Percentiles rank a stretch among this genome's conserved stretches.
phyloP scores from a whole-genome alignment of 352 stramenopile species.

The Phytophthora aleatoria region DNA sequence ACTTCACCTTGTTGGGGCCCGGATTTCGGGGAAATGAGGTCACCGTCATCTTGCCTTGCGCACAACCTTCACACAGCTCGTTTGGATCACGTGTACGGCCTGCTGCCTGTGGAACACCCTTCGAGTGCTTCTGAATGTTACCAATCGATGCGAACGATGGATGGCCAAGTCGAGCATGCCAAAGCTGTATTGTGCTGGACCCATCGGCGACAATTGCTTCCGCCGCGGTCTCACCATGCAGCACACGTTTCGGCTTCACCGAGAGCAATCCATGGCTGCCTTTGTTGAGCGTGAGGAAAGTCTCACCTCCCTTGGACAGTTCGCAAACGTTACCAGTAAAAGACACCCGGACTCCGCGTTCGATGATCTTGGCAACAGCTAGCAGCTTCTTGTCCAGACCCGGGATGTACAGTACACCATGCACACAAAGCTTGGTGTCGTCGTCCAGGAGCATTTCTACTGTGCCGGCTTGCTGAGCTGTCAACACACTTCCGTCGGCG shows the following conservation, averaged over 20 bases:
- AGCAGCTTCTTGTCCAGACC: slow-evolving; percentile 1
- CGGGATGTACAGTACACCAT: slow-evolving; percentile 2
- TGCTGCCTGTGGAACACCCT: background rate
- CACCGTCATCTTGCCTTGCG: background rate
- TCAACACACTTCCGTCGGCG: slow-evolving; percentile 1
- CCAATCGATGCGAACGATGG: background rate
- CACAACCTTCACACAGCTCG: background rate
- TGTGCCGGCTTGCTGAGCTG: background rate
- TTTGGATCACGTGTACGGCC: background rate
- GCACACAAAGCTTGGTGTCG: background rate
- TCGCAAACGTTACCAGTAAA: background rate
- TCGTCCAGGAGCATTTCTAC: slow-evolving; percentile 1
- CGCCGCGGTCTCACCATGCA: background rate
- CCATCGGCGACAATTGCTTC: background rate
- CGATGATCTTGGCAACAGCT: background rate
- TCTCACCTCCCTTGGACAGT: background rate
- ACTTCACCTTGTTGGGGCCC: background rate
- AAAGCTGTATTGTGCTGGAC: background rate
- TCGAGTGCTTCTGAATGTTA: background rate
- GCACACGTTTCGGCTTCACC: background rate
- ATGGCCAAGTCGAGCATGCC: background rate
- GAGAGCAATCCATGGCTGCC: background rate
- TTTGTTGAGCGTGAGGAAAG: background rate
- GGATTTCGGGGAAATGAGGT: background rate
- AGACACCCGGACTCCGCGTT: background rate